A percentile compares a stretch with the other conserved stretches of the same genome.
Evolutionary conservation across 805 yeast species (phyloP).

Genomic region (Candida bentonensis): DNA sequence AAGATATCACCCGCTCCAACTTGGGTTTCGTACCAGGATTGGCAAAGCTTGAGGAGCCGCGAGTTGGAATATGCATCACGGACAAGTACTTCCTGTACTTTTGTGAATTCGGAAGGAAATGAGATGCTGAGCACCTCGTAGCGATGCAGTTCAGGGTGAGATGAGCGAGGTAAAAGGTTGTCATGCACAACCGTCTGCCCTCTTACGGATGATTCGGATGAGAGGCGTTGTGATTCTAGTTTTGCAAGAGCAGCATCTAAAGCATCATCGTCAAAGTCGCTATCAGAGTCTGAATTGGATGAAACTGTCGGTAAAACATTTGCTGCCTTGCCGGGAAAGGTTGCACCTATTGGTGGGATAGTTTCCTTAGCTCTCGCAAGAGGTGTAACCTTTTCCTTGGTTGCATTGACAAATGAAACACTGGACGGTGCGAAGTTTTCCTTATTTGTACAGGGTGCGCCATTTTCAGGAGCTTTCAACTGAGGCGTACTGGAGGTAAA

Average conservation of each 20-base stretch:
- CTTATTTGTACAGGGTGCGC: background rate
- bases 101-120: constrained; percentile 1
- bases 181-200: background rate
- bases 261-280: constrained; percentile 4
- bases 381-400: background rate
- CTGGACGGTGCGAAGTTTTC: background rate
- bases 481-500: background rate
- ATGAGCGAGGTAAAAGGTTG: background rate
- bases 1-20: constrained; percentile 18
- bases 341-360: background rate
- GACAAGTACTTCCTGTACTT: constrained; percentile 3
- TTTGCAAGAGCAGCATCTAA: constrained; percentile 2
- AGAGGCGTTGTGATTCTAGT: background rate
- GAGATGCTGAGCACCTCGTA: background rate
- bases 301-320: background rate
- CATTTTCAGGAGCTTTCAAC: background rate
- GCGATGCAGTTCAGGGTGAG: constrained; percentile 2
- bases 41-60: constrained; percentile 10
- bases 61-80: background rate
- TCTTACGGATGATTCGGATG: background rate
- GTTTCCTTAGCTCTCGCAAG: background rate
- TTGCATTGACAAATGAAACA: background rate
- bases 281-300: background rate
- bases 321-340: background rate
- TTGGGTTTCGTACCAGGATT: constrained; percentile 16